phyloP scores from a whole-genome alignment of 2,329 filamentous ascomycete species.

The Colletotrichum lupini region DNA sequence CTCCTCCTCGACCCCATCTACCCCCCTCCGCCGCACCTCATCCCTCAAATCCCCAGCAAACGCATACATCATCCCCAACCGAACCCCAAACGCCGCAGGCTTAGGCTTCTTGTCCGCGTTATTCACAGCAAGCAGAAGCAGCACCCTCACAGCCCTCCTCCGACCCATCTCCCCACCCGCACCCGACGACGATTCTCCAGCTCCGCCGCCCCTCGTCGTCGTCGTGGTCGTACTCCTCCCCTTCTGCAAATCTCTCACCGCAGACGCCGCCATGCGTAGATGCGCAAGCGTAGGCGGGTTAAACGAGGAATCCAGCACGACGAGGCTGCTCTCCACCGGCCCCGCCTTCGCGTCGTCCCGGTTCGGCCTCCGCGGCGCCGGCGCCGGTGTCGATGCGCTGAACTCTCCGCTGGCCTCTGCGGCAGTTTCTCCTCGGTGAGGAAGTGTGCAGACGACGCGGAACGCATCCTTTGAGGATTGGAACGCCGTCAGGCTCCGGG shows the following conservation, averaged over 20 bases:
- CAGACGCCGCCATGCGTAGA: conserved; percentile 64
- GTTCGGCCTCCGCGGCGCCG: conserved; percentile 32
- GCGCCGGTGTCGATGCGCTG: conserved; percentile 20
- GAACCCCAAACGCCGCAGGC: conserved; percentile 74
- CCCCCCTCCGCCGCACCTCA: conserved; percentile 19
- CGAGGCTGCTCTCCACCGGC: conserved; percentile 48
- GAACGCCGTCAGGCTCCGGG: conserved; percentile 56
- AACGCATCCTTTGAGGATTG: conserved; percentile 55
- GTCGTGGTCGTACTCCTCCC: background rate
- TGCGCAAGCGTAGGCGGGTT: conserved; percentile 75
- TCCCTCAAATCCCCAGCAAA: conserved; percentile 68
- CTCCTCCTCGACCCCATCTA: background rate
- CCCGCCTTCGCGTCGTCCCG: no score
- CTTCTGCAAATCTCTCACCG: conserved; percentile 43
- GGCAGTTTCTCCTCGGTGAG: conserved; percentile 19
- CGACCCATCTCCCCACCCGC: background rate
- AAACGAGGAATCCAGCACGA: conserved; percentile 75
- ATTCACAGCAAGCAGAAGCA: conserved; percentile 70
- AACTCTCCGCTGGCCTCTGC: no score
- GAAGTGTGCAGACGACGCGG: conserved; percentile 56
- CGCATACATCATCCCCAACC: conserved; percentile 77
- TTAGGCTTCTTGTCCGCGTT: conserved; percentile 76
- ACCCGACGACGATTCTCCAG: background rate
- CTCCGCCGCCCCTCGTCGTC: background rate
- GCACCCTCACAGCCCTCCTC: conserved; percentile 50